These are phyloP conservation scores for Carallia pectinifolia DNA, from an alignment of 345 rosid genomes.

Conservation along the genomic window DNA sequence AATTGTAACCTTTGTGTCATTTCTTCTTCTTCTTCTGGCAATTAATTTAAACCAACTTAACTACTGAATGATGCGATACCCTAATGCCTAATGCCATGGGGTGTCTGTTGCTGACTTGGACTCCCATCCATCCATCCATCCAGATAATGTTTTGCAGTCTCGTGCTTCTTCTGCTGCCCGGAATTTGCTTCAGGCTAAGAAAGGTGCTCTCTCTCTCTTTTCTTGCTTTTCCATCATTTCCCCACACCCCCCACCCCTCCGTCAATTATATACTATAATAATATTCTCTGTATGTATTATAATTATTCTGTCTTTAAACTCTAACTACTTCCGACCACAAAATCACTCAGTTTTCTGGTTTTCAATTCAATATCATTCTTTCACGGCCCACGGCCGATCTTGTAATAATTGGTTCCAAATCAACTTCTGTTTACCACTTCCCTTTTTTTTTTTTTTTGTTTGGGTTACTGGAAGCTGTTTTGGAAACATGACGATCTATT, in stretches of 20 bases:
- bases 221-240: background rate
- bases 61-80: too few species aligned
- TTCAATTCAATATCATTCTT: too few species aligned
- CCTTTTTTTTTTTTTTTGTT: too few species aligned
- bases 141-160: slow-evolving; percentile 48
- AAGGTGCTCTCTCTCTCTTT: slow-evolving; percentile 35
- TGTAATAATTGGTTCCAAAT: too few species aligned
- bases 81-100: background rate
- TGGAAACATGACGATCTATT: too few species aligned
- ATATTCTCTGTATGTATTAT: background rate
- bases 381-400: too few species aligned
- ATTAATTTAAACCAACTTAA: background rate
- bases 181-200: slow-evolving; percentile 61
- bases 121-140: background rate
- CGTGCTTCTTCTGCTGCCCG: slow-evolving; percentile 39
- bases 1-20: background rate
- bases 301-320: background rate
- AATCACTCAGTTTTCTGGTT: too few species aligned
- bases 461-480: too few species aligned
- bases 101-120: slow-evolving; percentile 13
- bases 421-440: too few species aligned
- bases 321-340: too few species aligned
- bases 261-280: background rate
- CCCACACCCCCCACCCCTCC: background rate
- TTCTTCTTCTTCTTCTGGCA: background rate